Conservation (phyloP, 768 basidiomycete species). For the Lentinula sp. region DNA sequence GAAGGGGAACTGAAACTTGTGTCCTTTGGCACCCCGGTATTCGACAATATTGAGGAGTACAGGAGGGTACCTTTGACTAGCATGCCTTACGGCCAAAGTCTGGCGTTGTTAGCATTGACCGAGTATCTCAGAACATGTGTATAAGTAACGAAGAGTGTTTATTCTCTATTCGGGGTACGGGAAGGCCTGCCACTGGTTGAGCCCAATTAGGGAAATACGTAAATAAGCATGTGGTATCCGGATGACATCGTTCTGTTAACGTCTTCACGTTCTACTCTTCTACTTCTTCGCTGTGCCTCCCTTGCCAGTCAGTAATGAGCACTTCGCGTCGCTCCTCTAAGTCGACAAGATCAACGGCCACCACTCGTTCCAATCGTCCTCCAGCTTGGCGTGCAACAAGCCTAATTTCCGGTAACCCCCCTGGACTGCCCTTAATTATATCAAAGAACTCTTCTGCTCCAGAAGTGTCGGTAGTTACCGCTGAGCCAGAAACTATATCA, state of each 20-base stretch:
- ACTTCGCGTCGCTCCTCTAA: constrained; percentile 8
- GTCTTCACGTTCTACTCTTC: not conserved
- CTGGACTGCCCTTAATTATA: not conserved
- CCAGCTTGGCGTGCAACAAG: constrained; percentile 5
- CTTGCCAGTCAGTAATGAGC: not conserved
- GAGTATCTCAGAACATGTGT: constrained; percentile 38
- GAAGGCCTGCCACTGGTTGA: not conserved
- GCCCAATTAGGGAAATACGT: not conserved
- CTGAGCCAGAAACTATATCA: constrained; percentile 6
- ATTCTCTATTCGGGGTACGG: not conserved
- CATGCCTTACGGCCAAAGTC: constrained; percentile 53
- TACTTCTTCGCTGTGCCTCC: not conserved
- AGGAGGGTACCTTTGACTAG: constrained; percentile 45
- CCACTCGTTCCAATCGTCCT: constrained; percentile 2
- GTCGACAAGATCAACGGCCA: not conserved
- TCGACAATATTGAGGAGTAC: constrained; percentile 39
- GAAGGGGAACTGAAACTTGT: constrained; percentile 38
- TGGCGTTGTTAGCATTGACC: constrained; percentile 43
- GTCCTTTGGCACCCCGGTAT: constrained; percentile 51
- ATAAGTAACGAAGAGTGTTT: constrained; percentile 14
- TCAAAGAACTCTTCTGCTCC: constrained; percentile 6
- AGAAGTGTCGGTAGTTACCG: constrained; percentile 5
- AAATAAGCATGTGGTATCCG: not conserved
- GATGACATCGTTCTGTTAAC: not conserved
- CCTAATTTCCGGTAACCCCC: not conserved